phyloP scores from a whole-genome alignment of 2,329 filamentous ascomycete genomes.

The Talaromyces sp. region DNA sequence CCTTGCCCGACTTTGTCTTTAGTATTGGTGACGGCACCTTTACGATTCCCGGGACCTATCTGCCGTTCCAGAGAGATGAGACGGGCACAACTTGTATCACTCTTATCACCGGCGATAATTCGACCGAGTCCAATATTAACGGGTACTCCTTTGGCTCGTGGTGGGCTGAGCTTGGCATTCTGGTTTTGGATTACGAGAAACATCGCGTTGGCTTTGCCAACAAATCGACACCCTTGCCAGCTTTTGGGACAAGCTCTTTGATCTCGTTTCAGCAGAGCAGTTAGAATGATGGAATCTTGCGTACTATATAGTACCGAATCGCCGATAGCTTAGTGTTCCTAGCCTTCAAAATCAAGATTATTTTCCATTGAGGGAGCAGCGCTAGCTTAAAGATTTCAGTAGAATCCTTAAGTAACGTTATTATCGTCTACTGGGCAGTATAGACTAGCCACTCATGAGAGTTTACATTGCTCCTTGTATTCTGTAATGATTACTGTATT shows the following conservation, averaged over 20 bases:
- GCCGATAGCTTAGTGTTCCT: too few relatives aligned
- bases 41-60: background rate
- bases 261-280: too few relatives aligned
- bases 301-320: too few relatives aligned
- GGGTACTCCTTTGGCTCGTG: background rate
- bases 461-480: too few relatives aligned
- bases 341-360: too few relatives aligned
- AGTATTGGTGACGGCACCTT: background rate
- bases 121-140: background rate
- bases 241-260: background rate
- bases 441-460: too few relatives aligned
- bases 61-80: background rate
- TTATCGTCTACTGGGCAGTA: too few relatives aligned
- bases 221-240: background rate
- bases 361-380: too few relatives aligned
- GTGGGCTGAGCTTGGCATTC: background rate
- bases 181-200: background rate
- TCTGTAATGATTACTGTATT: too few relatives aligned
- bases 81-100: background rate
- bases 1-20: background rate
- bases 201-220: background rate
- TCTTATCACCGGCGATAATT: conserved; percentile 1
- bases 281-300: too few relatives aligned
- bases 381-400: too few relatives aligned
- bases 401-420: too few relatives aligned